Evolutionary conservation across 345 rosid species (phyloP).

Genomic region (Aurinia saxatilis): DNA sequence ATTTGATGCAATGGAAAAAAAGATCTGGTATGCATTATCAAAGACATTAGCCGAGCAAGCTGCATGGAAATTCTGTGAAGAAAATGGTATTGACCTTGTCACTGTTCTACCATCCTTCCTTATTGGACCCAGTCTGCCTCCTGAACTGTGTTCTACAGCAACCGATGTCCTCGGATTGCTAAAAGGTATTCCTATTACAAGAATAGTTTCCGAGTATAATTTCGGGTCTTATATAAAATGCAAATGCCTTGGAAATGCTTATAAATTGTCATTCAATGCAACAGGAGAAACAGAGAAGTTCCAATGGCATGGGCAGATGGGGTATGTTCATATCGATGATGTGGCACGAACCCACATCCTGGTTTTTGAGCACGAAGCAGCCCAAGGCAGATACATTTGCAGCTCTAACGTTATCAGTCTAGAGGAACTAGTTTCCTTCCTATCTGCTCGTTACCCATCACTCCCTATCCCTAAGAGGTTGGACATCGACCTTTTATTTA

Average conservation of each 20-base stretch:
- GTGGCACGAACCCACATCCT: slow-evolving; percentile 73
- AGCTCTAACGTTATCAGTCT: slow-evolving; percentile 51
- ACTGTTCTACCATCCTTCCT: slow-evolving; percentile 69
- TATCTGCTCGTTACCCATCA: slow-evolving; percentile 56
- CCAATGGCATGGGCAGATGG: slow-evolving; percentile 83
- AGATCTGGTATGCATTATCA: slow-evolving; percentile 72
- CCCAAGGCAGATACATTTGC: slow-evolving; percentile 63
- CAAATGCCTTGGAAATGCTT: neutral
- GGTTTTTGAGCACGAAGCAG: slow-evolving; percentile 45
- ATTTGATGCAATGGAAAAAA: neutral
- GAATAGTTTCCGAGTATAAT: neutral
- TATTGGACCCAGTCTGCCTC: slow-evolving; percentile 76
- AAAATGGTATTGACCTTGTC: slow-evolving; percentile 54
- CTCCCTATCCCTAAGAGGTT: slow-evolving; percentile 59
- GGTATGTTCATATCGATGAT: slow-evolving; percentile 88
- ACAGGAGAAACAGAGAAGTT: slow-evolving; percentile 56
- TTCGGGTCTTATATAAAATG: neutral
- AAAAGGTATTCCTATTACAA: slow-evolving; percentile 39
- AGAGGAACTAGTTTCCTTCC: slow-evolving; percentile 41
- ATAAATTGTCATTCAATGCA: neutral
- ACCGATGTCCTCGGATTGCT: slow-evolving; percentile 78
- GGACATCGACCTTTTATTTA: neutral
- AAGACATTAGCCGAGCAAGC: slow-evolving; percentile 83
- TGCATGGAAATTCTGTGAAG: slow-evolving; percentile 76
- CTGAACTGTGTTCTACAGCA: slow-evolving; percentile 64